phyloP scores from a whole-genome alignment of 2,329 filamentous ascomycete species.

The Alternaria triticimaculans region DNA sequence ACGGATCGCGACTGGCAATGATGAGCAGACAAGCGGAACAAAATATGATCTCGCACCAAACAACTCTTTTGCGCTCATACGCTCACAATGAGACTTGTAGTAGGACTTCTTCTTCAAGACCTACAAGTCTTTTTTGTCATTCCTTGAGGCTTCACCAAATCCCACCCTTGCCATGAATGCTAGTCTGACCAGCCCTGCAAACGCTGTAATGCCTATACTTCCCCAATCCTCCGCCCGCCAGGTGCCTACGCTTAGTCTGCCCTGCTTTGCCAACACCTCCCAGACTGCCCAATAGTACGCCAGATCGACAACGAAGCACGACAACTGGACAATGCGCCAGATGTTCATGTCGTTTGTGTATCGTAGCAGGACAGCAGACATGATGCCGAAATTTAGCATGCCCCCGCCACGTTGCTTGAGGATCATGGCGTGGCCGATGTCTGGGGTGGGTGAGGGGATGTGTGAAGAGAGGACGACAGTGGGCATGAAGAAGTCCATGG shows the following conservation, averaged over 20 bases:
- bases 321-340: conserved; percentile 32
- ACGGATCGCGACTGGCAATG: not conserved
- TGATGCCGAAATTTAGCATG: conserved; percentile 37
- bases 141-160: conserved; percentile 10
- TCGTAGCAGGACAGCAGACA: conserved; percentile 34
- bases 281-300: conserved; percentile 29
- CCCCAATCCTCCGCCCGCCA: conserved; percentile 40
- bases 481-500: conserved; percentile 36
- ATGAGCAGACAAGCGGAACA: not conserved
- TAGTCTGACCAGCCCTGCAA: conserved; percentile 28
- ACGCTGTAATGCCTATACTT: conserved; percentile 40
- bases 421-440: conserved; percentile 35
- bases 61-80: not conserved
- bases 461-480: conserved; percentile 27
- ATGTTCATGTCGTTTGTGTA: conserved; percentile 30
- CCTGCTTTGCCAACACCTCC: conserved; percentile 22
- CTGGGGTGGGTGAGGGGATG: conserved; percentile 21
- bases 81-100: not conserved
- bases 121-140: conserved; percentile 3
- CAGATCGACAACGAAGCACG: conserved; percentile 28
- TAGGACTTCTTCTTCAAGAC: not conserved
- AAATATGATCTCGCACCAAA: not conserved
- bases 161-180: conserved; percentile 29
- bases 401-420: conserved; percentile 35
- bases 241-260: conserved; percentile 13